Evolutionary conservation across 2,329 filamentous ascomycete genomes (phyloP).

Genomic region (Lachnellula hyalina): DNA sequence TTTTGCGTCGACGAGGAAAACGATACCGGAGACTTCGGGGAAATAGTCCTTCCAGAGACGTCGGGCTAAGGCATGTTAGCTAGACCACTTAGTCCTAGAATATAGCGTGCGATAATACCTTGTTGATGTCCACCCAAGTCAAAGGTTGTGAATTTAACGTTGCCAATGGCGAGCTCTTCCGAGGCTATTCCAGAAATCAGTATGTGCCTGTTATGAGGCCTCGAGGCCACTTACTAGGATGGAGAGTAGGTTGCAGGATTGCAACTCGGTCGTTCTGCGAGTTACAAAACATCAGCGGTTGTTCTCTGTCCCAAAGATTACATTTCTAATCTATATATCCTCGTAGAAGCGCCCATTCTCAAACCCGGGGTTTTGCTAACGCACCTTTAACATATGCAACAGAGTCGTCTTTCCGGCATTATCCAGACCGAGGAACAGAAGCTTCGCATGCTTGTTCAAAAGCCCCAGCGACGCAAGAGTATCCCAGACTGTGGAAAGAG

Average conservation of each 20-base stretch:
- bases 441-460: constrained; percentile 93
- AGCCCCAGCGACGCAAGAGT: constrained; percentile 81
- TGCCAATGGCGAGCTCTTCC: constrained; percentile 87
- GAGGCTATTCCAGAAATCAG: constrained; percentile 52
- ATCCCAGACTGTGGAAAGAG: constrained; percentile 66
- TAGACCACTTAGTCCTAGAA: neutral
- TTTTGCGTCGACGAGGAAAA: constrained; percentile 97
- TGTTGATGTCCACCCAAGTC: constrained; percentile 92
- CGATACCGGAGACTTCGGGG: constrained; percentile 91
- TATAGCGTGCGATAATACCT: constrained; percentile 44
- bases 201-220: constrained; percentile 7
- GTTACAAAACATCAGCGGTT: constrained; percentile 14
- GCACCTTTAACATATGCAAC: constrained; percentile 90
- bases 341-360: neutral
- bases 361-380: constrained; percentile 24
- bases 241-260: constrained; percentile 82
- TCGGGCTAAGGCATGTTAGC: constrained; percentile 53
- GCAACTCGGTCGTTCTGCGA: constrained; percentile 83
- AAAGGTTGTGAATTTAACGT: constrained; percentile 91
- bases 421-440: constrained; percentile 87
- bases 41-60: constrained; percentile 97
- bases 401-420: constrained; percentile 94
- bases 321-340: constrained; percentile 2
- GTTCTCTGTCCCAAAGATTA: neutral
- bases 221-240: constrained; percentile 61